These are phyloP conservation scores for Populus hybrid DNA, from an alignment of 441 rosid species.

Conservation along the genomic window DNA sequence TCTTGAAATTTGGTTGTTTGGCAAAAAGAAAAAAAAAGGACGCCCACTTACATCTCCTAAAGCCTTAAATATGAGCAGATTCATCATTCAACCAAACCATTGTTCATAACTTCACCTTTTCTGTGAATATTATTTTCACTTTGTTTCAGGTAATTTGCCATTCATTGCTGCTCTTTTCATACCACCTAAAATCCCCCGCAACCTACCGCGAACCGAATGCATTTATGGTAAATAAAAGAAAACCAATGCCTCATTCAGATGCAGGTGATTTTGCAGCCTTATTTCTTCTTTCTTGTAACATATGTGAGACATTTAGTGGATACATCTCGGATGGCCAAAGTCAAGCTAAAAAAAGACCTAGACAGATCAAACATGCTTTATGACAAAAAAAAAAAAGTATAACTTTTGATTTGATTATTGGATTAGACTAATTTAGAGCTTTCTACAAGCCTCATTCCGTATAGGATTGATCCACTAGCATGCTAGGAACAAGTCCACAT, in stretches of 20 bases:
- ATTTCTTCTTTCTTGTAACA: too few relatives aligned
- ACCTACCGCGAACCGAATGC: too few relatives aligned
- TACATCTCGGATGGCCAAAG: not conserved
- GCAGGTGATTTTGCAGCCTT: too few relatives aligned
- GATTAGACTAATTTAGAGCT: too few relatives aligned
- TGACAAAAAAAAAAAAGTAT: not conserved
- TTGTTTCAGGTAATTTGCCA: not conserved
- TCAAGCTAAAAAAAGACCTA: not conserved
- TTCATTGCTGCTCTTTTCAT: too few relatives aligned
- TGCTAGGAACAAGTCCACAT: not conserved
- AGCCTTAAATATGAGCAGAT: not conserved
- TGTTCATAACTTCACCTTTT: not conserved
- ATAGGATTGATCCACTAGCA: not conserved
- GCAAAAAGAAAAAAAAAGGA: too few relatives aligned
- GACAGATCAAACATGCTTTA: not conserved
- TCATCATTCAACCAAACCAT: not conserved
- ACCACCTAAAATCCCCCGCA: too few relatives aligned
- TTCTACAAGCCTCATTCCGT: not conserved
- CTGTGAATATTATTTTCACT: not conserved
- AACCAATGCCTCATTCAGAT: too few relatives aligned
- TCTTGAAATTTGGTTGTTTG: not conserved
- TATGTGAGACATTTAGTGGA: not conserved
- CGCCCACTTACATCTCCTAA: not conserved
- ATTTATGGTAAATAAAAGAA: too few relatives aligned
- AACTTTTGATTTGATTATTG: too few relatives aligned